These are phyloP conservation scores for Anisodus acutangulus DNA, from an alignment of 257 asterid genomes.

Conservation along the genomic window DNA sequence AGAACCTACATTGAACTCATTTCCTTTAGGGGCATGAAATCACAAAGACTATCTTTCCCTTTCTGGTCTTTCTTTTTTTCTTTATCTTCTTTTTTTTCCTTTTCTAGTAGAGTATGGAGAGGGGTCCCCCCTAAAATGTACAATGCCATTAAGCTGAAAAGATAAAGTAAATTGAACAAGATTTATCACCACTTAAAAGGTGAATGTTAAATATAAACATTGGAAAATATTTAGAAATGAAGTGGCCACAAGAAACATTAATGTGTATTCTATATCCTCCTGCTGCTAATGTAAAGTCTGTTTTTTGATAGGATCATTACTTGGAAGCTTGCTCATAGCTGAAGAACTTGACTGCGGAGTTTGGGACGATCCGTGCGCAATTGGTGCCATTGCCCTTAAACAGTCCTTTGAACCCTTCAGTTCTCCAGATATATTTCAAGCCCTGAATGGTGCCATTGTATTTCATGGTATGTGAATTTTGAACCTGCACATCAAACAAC, in stretches of 20 bases:
- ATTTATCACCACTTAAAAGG: neutral
- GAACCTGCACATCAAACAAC: slow-evolving; percentile 62
- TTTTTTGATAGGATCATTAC: slow-evolving; percentile 40
- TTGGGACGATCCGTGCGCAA: slow-evolving; percentile 93
- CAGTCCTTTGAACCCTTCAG: slow-evolving; percentile 81
- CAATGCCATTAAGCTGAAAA: neutral
- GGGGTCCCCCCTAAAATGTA: neutral
- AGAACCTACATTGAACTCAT: neutral
- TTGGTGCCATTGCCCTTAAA: slow-evolving; percentile 91
- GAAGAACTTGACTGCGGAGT: slow-evolving; percentile 99
- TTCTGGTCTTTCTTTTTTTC: neutral
- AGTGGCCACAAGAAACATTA: slow-evolving; percentile 3
- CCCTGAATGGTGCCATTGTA: slow-evolving; percentile 90
- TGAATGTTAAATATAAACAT: neutral
- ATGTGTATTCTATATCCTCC: neutral
- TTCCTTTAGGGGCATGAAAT: neutral
- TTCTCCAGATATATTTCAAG: slow-evolving; percentile 76
- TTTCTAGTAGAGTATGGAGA: neutral
- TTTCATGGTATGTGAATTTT: slow-evolving; percentile 84
- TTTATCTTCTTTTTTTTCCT: no score
- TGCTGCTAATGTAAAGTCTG: neutral
- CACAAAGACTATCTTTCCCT: neutral
- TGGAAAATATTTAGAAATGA: neutral
- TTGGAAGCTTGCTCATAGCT: slow-evolving; percentile 99
- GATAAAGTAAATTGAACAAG: neutral